phyloP scores from a whole-genome alignment of 1,284 basidiomycete genomes.

The Fomitopsis betulina region DNA sequence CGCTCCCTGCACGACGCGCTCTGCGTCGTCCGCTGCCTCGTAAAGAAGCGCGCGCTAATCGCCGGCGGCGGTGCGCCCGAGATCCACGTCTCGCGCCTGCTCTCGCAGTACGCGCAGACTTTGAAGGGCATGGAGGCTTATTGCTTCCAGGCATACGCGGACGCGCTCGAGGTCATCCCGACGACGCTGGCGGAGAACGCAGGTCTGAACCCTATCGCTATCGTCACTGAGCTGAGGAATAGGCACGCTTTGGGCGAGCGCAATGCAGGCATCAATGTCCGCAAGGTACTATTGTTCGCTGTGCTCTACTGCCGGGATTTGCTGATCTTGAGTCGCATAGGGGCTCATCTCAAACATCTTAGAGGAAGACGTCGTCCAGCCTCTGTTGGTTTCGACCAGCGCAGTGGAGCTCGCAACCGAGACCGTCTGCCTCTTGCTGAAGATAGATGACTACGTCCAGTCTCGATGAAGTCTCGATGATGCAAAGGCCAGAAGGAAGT shows the following conservation, averaged over 20 bases:
- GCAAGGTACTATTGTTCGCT: constrained; percentile 59
- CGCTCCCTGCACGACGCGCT: constrained; percentile 97
- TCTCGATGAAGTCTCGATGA: constrained; percentile 66
- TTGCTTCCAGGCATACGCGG: constrained; percentile 98
- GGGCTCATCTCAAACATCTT: constrained; percentile 95
- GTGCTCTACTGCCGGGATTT: neutral
- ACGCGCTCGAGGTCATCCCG: constrained; percentile 97
- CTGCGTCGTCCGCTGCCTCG: constrained; percentile 96
- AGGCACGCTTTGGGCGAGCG: constrained; percentile 93
- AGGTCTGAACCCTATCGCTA: constrained; percentile 95
- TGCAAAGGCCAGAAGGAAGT: constrained; percentile 3
- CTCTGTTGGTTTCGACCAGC: constrained; percentile 91
- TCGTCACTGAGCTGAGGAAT: constrained; percentile 97
- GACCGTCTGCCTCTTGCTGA: constrained; percentile 93
- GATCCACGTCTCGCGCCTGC: constrained; percentile 93
- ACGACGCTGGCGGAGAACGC: constrained; percentile 99
- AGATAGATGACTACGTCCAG: constrained; percentile 96
- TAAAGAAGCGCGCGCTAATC: constrained; percentile 97
- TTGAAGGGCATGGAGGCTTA: constrained; percentile 99
- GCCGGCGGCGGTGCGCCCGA: constrained; percentile 98
- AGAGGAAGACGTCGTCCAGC: constrained; percentile 97
- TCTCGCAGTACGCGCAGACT: constrained; percentile 91
- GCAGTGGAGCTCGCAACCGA: constrained; percentile 96
- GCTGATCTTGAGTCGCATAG: constrained; percentile 35
- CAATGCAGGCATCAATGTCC: constrained; percentile 97